Percentiles rank a stretch among this genome's conserved stretches.
Evolutionary conservation across 139 green algal genomes (phyloP).

Genomic region (Asterochloris sp.): DNA sequence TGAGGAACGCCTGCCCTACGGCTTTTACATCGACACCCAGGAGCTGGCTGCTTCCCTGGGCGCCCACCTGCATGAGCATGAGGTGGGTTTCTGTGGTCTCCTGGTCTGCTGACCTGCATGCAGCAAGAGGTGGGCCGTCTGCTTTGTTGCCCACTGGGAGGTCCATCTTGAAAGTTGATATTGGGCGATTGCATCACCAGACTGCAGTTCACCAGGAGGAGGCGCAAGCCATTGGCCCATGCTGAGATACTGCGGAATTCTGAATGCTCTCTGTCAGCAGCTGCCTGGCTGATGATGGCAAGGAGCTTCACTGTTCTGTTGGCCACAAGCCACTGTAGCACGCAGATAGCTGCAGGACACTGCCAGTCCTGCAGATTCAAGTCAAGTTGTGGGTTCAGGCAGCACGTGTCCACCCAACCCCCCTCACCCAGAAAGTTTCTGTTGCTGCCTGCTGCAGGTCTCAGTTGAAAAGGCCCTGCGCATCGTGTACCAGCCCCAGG

Average conservation of each 20-base stretch:
- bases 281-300: not conserved
- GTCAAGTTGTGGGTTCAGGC: not conserved
- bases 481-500: conserved; percentile 92
- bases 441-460: conserved; percentile 28
- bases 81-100: conserved; percentile 15
- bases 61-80: conserved; percentile 61
- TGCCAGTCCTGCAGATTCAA: not conserved
- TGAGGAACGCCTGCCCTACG: conserved; percentile 89
- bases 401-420: not conserved
- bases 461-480: conserved; percentile 83
- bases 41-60: conserved; percentile 74
- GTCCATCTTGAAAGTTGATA: no score
- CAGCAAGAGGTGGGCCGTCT: not conserved
- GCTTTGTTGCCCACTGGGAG: not conserved
- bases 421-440: not conserved
- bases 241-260: no score
- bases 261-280: no score
- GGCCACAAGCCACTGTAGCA: not conserved
- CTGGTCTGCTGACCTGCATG: not conserved
- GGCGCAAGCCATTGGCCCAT: no score
- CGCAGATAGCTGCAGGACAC: not conserved
- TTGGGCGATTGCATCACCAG: no score
- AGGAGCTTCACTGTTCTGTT: not conserved
- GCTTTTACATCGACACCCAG: conserved; percentile 84
- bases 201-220: no score